Evolutionary conservation across 257 asterid genomes (phyloP).

Genomic region (Ajuga chamaepitys): DNA sequence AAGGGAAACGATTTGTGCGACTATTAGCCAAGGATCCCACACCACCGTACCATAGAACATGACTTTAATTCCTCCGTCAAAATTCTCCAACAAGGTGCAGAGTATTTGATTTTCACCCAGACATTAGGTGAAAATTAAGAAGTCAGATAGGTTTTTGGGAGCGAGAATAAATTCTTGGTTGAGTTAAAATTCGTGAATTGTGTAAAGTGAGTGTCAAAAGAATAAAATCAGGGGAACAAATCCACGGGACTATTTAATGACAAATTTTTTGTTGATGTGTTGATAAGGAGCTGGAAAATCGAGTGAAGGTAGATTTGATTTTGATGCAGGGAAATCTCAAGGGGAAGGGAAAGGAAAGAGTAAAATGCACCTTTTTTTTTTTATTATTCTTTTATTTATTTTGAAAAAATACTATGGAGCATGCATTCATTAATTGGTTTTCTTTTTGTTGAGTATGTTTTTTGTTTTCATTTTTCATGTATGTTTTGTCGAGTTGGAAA

Average conservation of each 20-base stretch:
- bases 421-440: too few species aligned
- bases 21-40: slow-evolving; percentile 99
- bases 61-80: slow-evolving; percentile 21
- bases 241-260: neutral
- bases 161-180: neutral
- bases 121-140: slow-evolving; percentile 11
- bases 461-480: too few species aligned
- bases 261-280: neutral
- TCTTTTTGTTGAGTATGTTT: too few species aligned
- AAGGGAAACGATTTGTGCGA: slow-evolving; percentile 80
- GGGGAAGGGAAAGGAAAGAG: neutral
- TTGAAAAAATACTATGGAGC: too few species aligned
- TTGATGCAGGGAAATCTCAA: neutral
- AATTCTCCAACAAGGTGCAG: neutral
- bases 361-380: too few species aligned
- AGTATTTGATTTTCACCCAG: neutral
- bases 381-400: too few species aligned
- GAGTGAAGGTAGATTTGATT: neutral
- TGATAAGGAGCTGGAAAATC: slow-evolving; percentile 2
- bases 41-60: slow-evolving; percentile 96
- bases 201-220: neutral
- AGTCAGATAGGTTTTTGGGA: slow-evolving; percentile 5
- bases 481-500: too few species aligned
- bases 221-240: slow-evolving; percentile 5
- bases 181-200: neutral